phyloP scores from a whole-genome alignment of 441 rosid genomes.

The Sinapis alba region DNA sequence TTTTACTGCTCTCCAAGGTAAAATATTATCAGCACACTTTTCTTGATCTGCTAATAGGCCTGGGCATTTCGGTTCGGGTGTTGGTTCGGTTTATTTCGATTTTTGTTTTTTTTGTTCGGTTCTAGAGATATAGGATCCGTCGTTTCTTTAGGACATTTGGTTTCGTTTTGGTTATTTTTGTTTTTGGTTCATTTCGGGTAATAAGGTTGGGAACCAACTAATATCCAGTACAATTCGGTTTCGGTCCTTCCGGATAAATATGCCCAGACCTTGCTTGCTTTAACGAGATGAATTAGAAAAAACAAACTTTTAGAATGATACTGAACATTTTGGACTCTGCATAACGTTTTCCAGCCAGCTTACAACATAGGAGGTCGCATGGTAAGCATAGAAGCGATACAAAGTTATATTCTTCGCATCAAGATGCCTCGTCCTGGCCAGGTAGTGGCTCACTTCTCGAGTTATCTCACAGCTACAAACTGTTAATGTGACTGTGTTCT shows the following conservation, averaged over 20 bases:
- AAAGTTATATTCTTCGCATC: conserved; percentile 73
- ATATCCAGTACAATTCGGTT: too few relatives aligned
- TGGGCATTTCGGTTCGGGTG: too few relatives aligned
- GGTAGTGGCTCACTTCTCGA: conserved; percentile 43
- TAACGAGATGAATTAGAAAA: neutral
- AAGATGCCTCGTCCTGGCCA: conserved; percentile 89
- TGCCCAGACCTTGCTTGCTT: too few relatives aligned
- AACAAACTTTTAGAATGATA: too few relatives aligned
- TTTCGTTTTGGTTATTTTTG: too few relatives aligned
- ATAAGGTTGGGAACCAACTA: too few relatives aligned
- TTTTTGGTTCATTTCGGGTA: too few relatives aligned
- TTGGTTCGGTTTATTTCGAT: too few relatives aligned
- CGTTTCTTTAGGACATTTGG: too few relatives aligned
- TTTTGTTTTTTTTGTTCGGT: too few relatives aligned
- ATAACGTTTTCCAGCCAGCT: conserved; percentile 58
- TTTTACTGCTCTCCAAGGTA: conserved; percentile 77
- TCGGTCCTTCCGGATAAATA: too few relatives aligned
- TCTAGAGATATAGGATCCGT: too few relatives aligned
- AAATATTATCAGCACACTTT: neutral
- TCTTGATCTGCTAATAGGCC: neutral
- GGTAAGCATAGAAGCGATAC: conserved; percentile 71
- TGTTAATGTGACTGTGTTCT: neutral
- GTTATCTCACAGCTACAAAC: conserved; percentile 10
- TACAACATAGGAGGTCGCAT: conserved; percentile 87
- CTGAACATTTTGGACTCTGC: neutral